Conservation (phyloP, 768 basidiomycete species). For the Rhizopogon rudus region DNA sequence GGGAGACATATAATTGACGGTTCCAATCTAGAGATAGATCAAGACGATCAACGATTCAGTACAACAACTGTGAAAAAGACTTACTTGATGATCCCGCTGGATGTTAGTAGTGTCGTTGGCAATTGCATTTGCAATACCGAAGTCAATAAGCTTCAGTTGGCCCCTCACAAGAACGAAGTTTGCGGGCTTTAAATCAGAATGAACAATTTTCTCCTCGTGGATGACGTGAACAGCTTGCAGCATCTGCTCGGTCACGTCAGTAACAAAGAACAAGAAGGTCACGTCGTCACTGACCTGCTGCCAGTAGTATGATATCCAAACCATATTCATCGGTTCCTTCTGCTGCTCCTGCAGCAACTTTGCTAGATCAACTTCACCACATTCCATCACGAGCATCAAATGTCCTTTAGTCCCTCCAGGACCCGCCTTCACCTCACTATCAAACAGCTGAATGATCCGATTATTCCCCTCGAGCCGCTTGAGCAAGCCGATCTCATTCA, state of each 20-base stretch:
- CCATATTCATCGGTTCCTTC: constrained; percentile 83
- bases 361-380: constrained; percentile 91
- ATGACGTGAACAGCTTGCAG: constrained; percentile 97
- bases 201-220: constrained; percentile 97
- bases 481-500: constrained; percentile 93
- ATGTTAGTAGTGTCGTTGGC: constrained; percentile 99
- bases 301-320: constrained; percentile 95
- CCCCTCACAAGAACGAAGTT: constrained; percentile 97
- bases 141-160: constrained; percentile 95
- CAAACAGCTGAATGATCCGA: constrained; percentile 86
- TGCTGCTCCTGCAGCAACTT: constrained; percentile 78
- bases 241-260: constrained; percentile 56
- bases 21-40: constrained; percentile 65
- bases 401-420: constrained; percentile 69
- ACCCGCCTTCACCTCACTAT: constrained; percentile 73
- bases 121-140: constrained; percentile 99
- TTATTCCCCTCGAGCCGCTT: constrained; percentile 93
- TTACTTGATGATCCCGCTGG: constrained; percentile 89
- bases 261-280: not conserved
- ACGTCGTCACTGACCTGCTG: constrained; percentile 64
- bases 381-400: constrained; percentile 91
- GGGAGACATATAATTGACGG: constrained; percentile 98
- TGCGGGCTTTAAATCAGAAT: constrained; percentile 96
- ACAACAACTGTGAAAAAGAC: constrained; percentile 4
- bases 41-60: not conserved